Percentiles rank a stretch among this genome's conserved stretches.
Conservation (phyloP, 139 green algal genomes). For the Chlamydomonas eustigma region DNA sequence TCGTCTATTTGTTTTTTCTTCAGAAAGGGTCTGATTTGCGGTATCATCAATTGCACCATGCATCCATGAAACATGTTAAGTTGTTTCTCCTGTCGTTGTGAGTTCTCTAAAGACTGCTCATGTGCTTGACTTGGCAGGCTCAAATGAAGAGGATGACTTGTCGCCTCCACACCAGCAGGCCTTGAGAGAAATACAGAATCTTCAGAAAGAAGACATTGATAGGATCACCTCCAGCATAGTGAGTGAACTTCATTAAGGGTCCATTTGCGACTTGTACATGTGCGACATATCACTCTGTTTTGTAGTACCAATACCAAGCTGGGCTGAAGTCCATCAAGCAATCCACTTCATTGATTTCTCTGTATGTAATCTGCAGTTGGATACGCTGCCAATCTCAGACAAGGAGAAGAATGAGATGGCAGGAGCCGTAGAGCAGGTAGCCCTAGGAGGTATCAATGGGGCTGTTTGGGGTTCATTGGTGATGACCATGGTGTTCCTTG, state of each 20-base stretch:
- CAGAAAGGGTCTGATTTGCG: not conserved
- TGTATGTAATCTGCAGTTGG: conserved; percentile 13
- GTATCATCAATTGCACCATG: no score
- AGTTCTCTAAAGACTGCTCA: no score
- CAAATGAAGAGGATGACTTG: not conserved
- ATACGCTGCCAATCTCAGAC: conserved; percentile 32
- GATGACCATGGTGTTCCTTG: not conserved
- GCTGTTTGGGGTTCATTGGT: conserved; percentile 35
- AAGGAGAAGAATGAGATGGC: conserved; percentile 31
- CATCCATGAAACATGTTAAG: no score
- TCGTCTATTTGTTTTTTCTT: not conserved
- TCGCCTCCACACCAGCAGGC: not conserved
- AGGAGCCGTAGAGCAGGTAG: conserved; percentile 21
- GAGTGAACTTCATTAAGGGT: no score
- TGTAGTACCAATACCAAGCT: no score
- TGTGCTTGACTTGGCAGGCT: conserved; percentile 6
- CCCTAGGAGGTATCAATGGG: conserved; percentile 27
- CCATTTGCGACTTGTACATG: no score
- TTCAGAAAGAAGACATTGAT: conserved; percentile 13
- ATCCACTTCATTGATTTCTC: no score
- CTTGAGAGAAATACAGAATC: not conserved
- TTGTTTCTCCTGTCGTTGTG: not conserved
- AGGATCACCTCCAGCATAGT: conserved; percentile 10
- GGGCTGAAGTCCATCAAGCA: no score
- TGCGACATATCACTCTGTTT: no score